Conservation (phyloP, 2,329 filamentous ascomycete species). For the Cladorrhinum sp. region DNA sequence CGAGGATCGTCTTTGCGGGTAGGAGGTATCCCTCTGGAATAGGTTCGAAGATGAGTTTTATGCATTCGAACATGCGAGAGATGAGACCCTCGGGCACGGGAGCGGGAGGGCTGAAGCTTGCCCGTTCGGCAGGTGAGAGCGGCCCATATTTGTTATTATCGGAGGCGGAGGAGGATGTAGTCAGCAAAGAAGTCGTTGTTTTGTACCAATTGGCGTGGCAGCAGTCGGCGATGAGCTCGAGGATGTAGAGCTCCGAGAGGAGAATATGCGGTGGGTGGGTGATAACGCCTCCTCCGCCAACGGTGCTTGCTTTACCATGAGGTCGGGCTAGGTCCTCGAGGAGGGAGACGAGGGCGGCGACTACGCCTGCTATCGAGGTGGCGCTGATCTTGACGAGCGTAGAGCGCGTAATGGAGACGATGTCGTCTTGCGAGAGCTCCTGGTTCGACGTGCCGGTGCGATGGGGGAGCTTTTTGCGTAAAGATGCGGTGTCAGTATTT, state of each 20-base stretch:
- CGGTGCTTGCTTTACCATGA: slow-evolving; percentile 33
- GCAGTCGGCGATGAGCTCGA: slow-evolving; percentile 63
- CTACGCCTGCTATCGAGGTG: slow-evolving; percentile 50
- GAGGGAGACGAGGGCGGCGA: slow-evolving; percentile 55
- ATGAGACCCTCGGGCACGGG: slow-evolving; percentile 51
- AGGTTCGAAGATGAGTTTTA: slow-evolving; percentile 57
- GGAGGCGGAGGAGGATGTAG: not conserved
- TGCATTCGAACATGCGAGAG: slow-evolving; percentile 51
- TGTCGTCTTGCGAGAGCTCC: slow-evolving; percentile 58
- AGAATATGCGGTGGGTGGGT: slow-evolving; percentile 59
- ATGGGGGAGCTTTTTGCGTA: slow-evolving; percentile 55
- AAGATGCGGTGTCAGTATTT: slow-evolving; percentile 16
- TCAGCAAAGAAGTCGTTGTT: slow-evolving; percentile 4
- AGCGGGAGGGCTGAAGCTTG: slow-evolving; percentile 33
- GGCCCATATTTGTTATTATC: slow-evolving; percentile 3
- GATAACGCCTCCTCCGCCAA: slow-evolving; percentile 38
- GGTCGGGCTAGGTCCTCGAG: slow-evolving; percentile 58
- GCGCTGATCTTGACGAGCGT: slow-evolving; percentile 61
- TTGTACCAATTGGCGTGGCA: slow-evolving; percentile 59
- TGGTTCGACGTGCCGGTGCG: slow-evolving; percentile 57
- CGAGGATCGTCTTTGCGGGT: slow-evolving; percentile 56
- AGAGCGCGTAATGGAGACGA: slow-evolving; percentile 58
- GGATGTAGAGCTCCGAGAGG: slow-evolving; percentile 62
- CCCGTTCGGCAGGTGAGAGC: slow-evolving; percentile 23
- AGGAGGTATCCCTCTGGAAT: slow-evolving; percentile 56